phyloP scores from a whole-genome alignment of 139 green algal species.

The Coccomyxa sp. region DNA sequence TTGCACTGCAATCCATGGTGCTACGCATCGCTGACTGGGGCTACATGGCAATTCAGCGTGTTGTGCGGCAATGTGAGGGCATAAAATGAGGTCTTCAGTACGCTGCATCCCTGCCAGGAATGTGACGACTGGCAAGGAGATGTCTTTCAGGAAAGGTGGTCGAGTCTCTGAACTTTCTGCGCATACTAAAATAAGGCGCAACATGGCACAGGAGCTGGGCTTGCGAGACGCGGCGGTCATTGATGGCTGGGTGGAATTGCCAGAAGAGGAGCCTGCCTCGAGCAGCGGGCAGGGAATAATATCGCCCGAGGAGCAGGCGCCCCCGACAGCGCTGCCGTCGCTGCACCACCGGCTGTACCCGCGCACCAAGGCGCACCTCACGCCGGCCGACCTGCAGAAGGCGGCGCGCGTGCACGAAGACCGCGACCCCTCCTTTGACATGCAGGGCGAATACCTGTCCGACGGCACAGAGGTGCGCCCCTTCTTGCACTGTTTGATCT shows the following conservation, averaged over 20 bases:
- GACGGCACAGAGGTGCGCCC: neutral
- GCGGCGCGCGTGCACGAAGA: neutral
- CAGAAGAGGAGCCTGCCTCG: neutral
- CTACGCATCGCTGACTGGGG: neutral
- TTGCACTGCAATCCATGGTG: neutral
- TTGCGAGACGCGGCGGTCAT: conserved; percentile 51
- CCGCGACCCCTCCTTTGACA: neutral
- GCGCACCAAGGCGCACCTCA: neutral
- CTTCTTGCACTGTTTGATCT: neutral
- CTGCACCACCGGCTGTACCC: neutral
- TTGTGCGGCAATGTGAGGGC: too few relatives aligned
- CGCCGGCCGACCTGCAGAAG: neutral
- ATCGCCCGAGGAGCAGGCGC: neutral
- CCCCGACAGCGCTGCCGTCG: neutral
- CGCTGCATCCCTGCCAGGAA: neutral
- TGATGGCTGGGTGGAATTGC: conserved; percentile 55
- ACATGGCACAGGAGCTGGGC: conserved; percentile 32
- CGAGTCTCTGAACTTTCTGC: neutral
- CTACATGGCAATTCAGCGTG: neutral
- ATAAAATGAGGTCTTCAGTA: too few relatives aligned
- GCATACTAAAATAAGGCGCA: neutral
- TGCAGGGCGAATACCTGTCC: neutral
- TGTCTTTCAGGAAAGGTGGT: neutral
- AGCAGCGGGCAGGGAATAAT: neutral
- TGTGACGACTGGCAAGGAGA: neutral